phyloP scores from a whole-genome alignment of 1,284 basidiomycete species.

The Somion occarium region DNA sequence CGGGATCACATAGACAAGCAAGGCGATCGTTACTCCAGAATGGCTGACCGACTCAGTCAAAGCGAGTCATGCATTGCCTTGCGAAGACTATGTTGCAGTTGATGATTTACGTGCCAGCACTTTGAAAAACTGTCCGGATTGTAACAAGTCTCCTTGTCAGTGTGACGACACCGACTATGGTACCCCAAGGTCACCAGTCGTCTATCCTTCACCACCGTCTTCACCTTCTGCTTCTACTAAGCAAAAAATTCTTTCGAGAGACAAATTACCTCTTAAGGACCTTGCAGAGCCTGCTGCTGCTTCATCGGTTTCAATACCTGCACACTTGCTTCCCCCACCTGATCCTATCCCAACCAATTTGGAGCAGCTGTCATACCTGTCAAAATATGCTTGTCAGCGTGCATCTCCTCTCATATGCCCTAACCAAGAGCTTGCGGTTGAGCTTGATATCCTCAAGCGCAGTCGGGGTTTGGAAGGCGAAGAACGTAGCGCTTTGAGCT shows the following conservation, averaged over 20 bases:
- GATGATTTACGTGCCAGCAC: constrained; percentile 43
- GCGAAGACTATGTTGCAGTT: constrained; percentile 49
- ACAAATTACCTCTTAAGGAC: not conserved
- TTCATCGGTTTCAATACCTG: constrained; percentile 10
- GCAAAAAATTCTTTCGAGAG: not conserved
- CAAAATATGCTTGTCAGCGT: constrained; percentile 55
- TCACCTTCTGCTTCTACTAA: not conserved
- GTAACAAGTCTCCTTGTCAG: constrained; percentile 21
- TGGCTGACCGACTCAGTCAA: constrained; percentile 60
- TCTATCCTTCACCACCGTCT: constrained; percentile 5
- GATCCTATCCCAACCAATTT: constrained; percentile 21
- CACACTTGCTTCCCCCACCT: constrained; percentile 22
- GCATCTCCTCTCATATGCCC: constrained; percentile 59
- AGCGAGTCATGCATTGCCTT: constrained; percentile 41
- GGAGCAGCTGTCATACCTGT: constrained; percentile 29
- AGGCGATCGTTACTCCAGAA: constrained; percentile 59
- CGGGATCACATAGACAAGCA: constrained; percentile 43
- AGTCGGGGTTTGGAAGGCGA: constrained; percentile 61
- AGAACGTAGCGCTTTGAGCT: constrained; percentile 59
- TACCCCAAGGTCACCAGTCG: not conserved
- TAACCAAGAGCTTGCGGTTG: constrained; percentile 54
- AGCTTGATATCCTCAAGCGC: constrained; percentile 56
- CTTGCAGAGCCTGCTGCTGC: not conserved
- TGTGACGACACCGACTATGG: constrained; percentile 19
- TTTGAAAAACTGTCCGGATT: constrained; percentile 37